A percentile compares a stretch with the other conserved stretches of the same genome.
Evolutionary conservation across 306 rosid species (phyloP).

Genomic region (Fragaria vesca): DNA sequence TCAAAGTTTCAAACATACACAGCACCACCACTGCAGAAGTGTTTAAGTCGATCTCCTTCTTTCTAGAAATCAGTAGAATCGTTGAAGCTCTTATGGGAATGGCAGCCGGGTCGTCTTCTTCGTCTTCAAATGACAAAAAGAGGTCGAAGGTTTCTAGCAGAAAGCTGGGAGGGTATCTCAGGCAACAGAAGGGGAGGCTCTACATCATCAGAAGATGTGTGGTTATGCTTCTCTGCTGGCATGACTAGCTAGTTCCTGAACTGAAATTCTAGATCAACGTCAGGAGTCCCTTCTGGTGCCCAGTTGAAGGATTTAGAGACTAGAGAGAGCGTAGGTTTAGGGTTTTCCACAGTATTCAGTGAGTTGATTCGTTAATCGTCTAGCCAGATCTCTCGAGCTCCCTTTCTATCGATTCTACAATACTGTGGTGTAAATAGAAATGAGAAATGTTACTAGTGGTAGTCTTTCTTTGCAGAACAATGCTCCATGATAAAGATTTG

Average conservation of each 20-base stretch:
- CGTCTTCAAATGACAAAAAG: slow-evolving; percentile 16
- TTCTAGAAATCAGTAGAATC: neutral
- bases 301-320: neutral
- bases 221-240: slow-evolving; percentile 91
- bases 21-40: neutral
- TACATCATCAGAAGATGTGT: slow-evolving; percentile 83
- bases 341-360: neutral
- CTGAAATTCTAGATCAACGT: neutral
- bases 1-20: neutral
- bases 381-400: neutral
- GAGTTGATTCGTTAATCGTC: neutral
- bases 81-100: neutral
- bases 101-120: neutral
- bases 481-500: neutral
- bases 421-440: neutral
- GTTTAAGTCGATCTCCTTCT: neutral
- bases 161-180: slow-evolving; percentile 69
- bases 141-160: slow-evolving; percentile 56
- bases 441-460: neutral
- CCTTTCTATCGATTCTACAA: neutral
- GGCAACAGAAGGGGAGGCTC: slow-evolving; percentile 77
- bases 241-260: slow-evolving; percentile 42
- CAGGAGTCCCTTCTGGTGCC: neutral
- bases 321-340: neutral
- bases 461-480: neutral